phyloP scores from a whole-genome alignment of 306 rosid genomes.

The Arachis stenosperma region DNA sequence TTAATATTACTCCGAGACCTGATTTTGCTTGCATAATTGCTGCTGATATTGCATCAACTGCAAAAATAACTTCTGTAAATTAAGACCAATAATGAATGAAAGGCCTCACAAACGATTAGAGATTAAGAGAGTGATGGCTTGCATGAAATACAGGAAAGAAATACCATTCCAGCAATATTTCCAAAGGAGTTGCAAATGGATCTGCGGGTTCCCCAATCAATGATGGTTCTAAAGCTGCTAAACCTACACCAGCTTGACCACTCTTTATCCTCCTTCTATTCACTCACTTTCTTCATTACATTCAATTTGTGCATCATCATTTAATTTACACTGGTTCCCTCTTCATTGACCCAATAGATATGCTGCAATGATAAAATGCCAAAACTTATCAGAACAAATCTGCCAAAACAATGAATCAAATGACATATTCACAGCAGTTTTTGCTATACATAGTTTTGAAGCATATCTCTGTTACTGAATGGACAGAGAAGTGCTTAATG shows the following conservation, averaged over 20 bases:
- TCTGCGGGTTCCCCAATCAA: too few relatives aligned
- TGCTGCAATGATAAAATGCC: slow-evolving; percentile 39
- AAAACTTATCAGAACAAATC: slow-evolving; percentile 25
- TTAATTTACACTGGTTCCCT: slow-evolving; percentile 24
- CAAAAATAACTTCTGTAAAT: slow-evolving; percentile 20
- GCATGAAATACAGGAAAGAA: not conserved
- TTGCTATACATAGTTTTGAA: slow-evolving; percentile 20
- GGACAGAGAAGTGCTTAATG: slow-evolving; percentile 3
- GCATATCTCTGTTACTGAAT: slow-evolving; percentile 1
- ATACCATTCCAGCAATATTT: too few relatives aligned
- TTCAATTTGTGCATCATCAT: slow-evolving; percentile 33
- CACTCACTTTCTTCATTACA: slow-evolving; percentile 26
- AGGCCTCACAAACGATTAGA: slow-evolving; percentile 20
- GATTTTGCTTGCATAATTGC: slow-evolving; percentile 28
- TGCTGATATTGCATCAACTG: slow-evolving; percentile 24
- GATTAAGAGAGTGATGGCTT: slow-evolving; percentile 16
- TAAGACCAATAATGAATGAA: slow-evolving; percentile 29
- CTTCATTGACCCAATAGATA: slow-evolving; percentile 47
- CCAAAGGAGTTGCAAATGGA: too few relatives aligned
- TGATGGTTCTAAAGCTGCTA: too few relatives aligned
- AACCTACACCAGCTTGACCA: slow-evolving; percentile 31
- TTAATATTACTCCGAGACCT: slow-evolving; percentile 36
- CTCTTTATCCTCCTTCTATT: slow-evolving; percentile 24
- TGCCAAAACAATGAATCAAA: slow-evolving; percentile 31
- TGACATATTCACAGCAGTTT: slow-evolving; percentile 19